Conservation (phyloP, 352 stramenopile genomes). For the Phytophthora capsici region DNA sequence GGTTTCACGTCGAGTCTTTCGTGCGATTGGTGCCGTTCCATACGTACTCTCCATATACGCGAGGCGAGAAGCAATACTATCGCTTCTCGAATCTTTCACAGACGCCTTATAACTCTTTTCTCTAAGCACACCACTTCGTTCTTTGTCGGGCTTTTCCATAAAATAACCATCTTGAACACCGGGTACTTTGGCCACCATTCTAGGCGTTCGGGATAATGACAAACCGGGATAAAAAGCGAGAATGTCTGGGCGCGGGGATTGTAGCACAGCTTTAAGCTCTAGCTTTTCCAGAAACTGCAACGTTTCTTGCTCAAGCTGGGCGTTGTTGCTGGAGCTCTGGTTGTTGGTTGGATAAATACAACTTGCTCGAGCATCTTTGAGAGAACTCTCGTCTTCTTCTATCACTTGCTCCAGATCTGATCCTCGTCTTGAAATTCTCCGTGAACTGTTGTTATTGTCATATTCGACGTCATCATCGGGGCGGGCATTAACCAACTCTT, state of each 20-base stretch:
- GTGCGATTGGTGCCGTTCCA: slow-evolving; percentile 48
- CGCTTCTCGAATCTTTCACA: slow-evolving; percentile 1
- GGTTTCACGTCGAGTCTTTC: slow-evolving; percentile 65
- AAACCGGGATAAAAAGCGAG: slow-evolving; percentile 43
- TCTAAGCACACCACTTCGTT: background rate
- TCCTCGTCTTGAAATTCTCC: slow-evolving; percentile 2
- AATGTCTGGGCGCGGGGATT: slow-evolving; percentile 66
- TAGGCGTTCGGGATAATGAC: background rate
- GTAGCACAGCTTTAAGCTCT: slow-evolving; percentile 66
- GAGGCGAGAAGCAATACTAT: slow-evolving; percentile 34
- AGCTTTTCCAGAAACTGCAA: slow-evolving; percentile 65
- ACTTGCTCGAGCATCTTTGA: slow-evolving; percentile 22
- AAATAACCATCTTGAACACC: background rate
- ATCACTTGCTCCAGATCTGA: slow-evolving; percentile 29
- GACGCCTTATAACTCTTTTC: slow-evolving; percentile 9
- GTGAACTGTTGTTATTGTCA: slow-evolving; percentile 14
- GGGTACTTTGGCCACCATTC: background rate
- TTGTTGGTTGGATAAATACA: slow-evolving; percentile 7
- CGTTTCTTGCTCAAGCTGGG: slow-evolving; percentile 50
- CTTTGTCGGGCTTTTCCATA: slow-evolving; percentile 1
- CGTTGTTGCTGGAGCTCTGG: slow-evolving; percentile 19
- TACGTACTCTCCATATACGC: slow-evolving; percentile 73
- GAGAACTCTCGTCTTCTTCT: slow-evolving; percentile 26
- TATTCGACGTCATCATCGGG: slow-evolving; percentile 26
- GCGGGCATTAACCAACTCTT: slow-evolving; percentile 55